Percentiles rank a stretch among this genome's conserved stretches.
Conservation (phyloP, 129 eudicot genomes). For the Flaveria brownii region DNA sequence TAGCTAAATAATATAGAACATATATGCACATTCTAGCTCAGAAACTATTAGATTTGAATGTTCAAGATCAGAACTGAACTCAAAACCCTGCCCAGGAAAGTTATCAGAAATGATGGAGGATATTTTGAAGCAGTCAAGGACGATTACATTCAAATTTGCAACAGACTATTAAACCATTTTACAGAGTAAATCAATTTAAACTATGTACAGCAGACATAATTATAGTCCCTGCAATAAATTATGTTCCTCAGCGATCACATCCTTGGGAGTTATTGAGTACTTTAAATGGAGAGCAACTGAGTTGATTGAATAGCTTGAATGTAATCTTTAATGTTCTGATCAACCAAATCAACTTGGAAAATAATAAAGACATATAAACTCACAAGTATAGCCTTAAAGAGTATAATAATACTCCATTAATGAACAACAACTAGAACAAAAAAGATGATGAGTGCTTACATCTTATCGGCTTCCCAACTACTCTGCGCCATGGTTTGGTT, state of each 20-base stretch:
- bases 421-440: background rate
- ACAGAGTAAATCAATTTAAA: constrained; percentile 12
- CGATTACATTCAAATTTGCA: constrained; percentile 7
- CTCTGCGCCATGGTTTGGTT: constrained; percentile 76
- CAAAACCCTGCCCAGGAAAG: background rate
- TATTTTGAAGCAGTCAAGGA: constrained; percentile 27
- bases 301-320: constrained; percentile 10
- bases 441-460: constrained; percentile 45
- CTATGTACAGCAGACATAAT: constrained; percentile 9
- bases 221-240: constrained; percentile 16
- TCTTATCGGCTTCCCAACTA: constrained; percentile 99
- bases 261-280: constrained; percentile 10
- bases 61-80: constrained; percentile 19
- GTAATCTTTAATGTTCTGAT: constrained; percentile 5
- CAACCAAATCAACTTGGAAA: constrained; percentile 24
- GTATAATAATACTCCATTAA: background rate
- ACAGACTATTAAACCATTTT: background rate
- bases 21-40: constrained; percentile 10
- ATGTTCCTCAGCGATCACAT: constrained; percentile 12
- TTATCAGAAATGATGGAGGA: constrained; percentile 6
- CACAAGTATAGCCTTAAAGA: background rate
- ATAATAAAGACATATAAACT: background rate
- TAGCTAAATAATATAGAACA: constrained; percentile 9
- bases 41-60: background rate
- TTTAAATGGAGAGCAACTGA: constrained; percentile 4